Conservation (phyloP, 2,329 filamentous ascomycete genomes). For the Botrytis paeoniae region DNA sequence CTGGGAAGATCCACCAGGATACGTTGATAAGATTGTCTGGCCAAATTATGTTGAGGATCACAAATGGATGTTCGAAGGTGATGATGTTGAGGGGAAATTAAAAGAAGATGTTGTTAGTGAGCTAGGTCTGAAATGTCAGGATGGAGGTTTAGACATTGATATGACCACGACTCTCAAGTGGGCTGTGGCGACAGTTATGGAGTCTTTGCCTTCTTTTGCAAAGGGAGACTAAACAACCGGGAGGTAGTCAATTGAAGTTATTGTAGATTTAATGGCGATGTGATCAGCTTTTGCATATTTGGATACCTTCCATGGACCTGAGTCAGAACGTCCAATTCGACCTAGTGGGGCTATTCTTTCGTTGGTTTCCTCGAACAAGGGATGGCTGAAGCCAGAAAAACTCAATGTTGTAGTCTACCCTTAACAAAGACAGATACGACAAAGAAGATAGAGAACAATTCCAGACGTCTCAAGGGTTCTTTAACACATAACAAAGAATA, state of each 20-base stretch:
- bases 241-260: no score
- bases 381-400: not conserved
- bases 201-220: slow-evolving; percentile 31
- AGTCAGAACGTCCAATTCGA: not conserved
- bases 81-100: slow-evolving; percentile 58
- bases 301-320: not conserved
- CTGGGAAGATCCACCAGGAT: slow-evolving; percentile 91
- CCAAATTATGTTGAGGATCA: slow-evolving; percentile 86
- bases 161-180: slow-evolving; percentile 64
- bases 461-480: not conserved
- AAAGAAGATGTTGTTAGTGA: slow-evolving; percentile 45
- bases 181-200: slow-evolving; percentile 63
- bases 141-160: slow-evolving; percentile 49
- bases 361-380: not conserved
- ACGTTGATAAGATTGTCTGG: slow-evolving; percentile 94
- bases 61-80: slow-evolving; percentile 71
- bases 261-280: not conserved
- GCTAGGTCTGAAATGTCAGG: slow-evolving; percentile 50
- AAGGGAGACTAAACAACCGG: not conserved
- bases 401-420: no score
- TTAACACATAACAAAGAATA: not conserved
- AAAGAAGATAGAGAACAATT: not conserved
- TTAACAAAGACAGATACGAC: not conserved
- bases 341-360: no score
- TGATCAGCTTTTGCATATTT: not conserved